Base-by-base conservation (phyloP, 495 filamentous ascomycete genomes). In the Lophiotrema nucula region DNA sequence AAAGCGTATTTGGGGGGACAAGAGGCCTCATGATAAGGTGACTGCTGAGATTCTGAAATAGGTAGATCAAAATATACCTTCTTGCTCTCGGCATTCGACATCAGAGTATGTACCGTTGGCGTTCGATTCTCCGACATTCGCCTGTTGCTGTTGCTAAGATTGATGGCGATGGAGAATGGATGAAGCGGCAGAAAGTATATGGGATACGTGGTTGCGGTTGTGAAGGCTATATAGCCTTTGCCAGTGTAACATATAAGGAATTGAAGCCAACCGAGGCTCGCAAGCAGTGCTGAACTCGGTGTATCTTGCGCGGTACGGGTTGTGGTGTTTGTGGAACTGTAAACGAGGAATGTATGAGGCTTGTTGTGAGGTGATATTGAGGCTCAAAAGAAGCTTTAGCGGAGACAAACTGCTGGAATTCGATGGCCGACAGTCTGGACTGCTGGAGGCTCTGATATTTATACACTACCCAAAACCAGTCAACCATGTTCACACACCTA, bases 171-270 rank as follows among this genome's bases (percentile, higher is more conserved):
- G 25, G 60, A 63, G 47, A 63, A 63, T 3, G 60, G 60, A 35
- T 63, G 60, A n/a, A 63, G 48, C 10, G 53, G 60, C 27, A 63
- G 53, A 31, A 63, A 63, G 47, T 63, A 63, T 35, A 63, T 63
- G 37, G 60, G 60, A 53, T 63, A 63, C 53, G 38, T 49, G 27
- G 21, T 58, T 35, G 48, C 60, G 60, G 42, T 46, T 45, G 60
- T 28, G 19, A 11, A 27, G n/a, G 47, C 50, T 39, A 19, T 15
- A 23, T 2, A 56, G 51, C 28, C 50, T 35, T 62, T 47, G 23
- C 25, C 25, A 6, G 22, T 43, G 28, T 48, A 53, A 12, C 25
- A 56, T 56, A 46, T 35, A 45, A 46, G 16, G 56, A n/a, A n/a
- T 26, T 39, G 15, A 16, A 13, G 10, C n/a, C 5, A 18, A 31